A percentile compares a stretch with the other conserved stretches of the same genome.
These are phyloP conservation scores for Calonectria hongkongensis DNA, from an alignment of 2,329 filamentous ascomycete species.

Conservation along the genomic window DNA sequence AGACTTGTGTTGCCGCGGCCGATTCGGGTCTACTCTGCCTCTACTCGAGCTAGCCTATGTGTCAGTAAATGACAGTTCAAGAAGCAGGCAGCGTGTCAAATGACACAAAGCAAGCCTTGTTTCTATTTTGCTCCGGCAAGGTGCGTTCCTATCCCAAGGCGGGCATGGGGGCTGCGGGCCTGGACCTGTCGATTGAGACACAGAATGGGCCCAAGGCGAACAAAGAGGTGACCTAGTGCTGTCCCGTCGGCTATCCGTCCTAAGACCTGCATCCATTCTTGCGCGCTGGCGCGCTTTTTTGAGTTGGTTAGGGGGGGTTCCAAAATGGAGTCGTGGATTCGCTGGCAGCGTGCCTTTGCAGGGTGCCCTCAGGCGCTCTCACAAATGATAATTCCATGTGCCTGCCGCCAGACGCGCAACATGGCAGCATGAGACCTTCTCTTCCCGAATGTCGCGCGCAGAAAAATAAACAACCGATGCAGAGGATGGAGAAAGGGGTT, in stretches of 20 bases:
- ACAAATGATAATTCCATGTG: constrained; percentile 35
- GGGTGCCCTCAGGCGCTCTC: constrained; percentile 17
- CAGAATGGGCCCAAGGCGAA: background rate
- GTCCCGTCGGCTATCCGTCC: constrained; percentile 28
- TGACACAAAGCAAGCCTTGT: background rate
- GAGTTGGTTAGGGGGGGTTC: constrained; percentile 14
- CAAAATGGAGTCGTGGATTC: constrained; percentile 24
- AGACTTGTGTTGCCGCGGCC: constrained; percentile 26
- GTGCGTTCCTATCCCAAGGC: constrained; percentile 4
- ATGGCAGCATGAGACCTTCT: background rate
- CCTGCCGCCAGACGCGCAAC: constrained; percentile 34
- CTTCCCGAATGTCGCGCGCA: constrained; percentile 13
- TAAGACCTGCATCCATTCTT: constrained; percentile 27
- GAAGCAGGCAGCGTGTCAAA: background rate
- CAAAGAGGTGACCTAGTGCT: background rate
- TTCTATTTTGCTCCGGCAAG: background rate
- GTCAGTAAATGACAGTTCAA: background rate
- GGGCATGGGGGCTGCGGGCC: constrained; percentile 17
- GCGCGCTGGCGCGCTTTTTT: constrained; percentile 16
- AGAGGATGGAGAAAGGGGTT: background rate
- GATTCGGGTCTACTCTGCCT: background rate
- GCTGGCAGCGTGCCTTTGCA: constrained; percentile 35
- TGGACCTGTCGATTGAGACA: constrained; percentile 10
- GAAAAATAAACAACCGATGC: background rate
- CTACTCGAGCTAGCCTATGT: background rate